Evolutionary conservation across 345 rosid species (phyloP).

Genomic region (Zanthoxylum bungeanum): DNA sequence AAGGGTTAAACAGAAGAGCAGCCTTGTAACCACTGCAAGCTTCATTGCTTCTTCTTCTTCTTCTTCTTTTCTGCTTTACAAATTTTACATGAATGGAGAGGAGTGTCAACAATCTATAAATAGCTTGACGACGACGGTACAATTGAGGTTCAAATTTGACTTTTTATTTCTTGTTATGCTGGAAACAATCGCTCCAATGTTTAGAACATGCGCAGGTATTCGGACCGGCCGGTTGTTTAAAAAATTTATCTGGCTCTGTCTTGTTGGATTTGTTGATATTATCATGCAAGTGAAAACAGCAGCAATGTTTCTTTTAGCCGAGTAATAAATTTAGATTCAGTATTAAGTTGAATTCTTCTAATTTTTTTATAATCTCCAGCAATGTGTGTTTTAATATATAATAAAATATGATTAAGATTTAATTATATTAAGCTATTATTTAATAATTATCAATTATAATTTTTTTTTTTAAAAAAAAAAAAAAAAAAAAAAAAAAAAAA

Average conservation of each 20-base stretch:
- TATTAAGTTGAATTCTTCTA: too few relatives aligned
- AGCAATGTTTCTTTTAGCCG: too few relatives aligned
- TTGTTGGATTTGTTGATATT: not conserved
- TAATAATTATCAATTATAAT: not conserved
- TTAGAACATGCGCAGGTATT: not conserved
- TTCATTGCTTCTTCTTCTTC: not conserved
- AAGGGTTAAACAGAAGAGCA: constrained; percentile 10
- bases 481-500: not conserved
- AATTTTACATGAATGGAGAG: not conserved
- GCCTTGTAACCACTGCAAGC: not conserved
- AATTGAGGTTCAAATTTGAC: not conserved
- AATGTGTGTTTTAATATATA: too few relatives aligned
- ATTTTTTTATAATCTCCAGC: too few relatives aligned
- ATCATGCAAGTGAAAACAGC: not conserved
- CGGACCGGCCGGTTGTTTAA: not conserved
- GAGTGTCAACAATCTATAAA: not conserved
- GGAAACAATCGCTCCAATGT: not conserved
- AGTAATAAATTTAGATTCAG: too few relatives aligned
- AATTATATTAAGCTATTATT: too few relatives aligned
- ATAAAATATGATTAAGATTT: too few relatives aligned
- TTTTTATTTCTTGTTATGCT: not conserved
- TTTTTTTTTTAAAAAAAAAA: not conserved
- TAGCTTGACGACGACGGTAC: not conserved
- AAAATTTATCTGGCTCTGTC: not conserved
- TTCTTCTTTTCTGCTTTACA: not conserved